These are phyloP conservation scores for Candida tropicalis DNA, from an alignment of 1,139 yeast genomes.

Conservation along the genomic window DNA sequence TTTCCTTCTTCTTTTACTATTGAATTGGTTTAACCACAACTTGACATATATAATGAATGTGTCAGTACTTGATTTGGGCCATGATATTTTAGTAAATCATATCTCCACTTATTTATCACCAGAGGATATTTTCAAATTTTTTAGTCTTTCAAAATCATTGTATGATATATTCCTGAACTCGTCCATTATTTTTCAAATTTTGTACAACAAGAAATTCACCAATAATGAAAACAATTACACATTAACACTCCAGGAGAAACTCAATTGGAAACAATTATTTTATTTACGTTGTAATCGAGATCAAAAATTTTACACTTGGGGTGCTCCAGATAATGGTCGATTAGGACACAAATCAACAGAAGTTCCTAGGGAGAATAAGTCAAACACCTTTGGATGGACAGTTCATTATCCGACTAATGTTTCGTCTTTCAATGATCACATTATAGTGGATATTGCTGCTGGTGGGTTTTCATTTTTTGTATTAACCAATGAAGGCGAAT, in stretches of 20 bases:
- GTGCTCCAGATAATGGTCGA: conserved; percentile 54
- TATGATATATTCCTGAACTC: conserved; percentile 26
- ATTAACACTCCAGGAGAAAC: conserved; percentile 41
- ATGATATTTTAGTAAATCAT: conserved; percentile 47
- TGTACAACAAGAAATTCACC: conserved; percentile 51
- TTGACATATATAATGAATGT: too few relatives aligned
- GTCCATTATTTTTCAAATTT: conserved; percentile 46
- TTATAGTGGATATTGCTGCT: conserved; percentile 58
- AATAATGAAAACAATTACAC: conserved; percentile 28
- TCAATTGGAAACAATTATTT: conserved; percentile 57
- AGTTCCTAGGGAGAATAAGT: conserved; percentile 31
- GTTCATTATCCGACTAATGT: conserved; percentile 48
- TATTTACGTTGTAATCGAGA: conserved; percentile 38
- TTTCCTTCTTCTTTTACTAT: not conserved
- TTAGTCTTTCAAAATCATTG: conserved; percentile 39
- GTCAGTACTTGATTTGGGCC: conserved; percentile 32
- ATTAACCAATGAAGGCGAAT: conserved; percentile 53
- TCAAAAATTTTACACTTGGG: conserved; percentile 65
- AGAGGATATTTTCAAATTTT: conserved; percentile 49
- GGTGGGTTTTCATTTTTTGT: conserved; percentile 73
- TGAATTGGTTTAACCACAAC: too few relatives aligned
- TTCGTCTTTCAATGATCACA: conserved; percentile 31
- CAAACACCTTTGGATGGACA: conserved; percentile 29
- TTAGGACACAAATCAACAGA: conserved; percentile 51
- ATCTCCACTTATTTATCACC: conserved; percentile 42